Evolutionary conservation across 2,329 filamentous ascomycete species (phyloP).

Genomic region (Aspergillus ustus): DNA sequence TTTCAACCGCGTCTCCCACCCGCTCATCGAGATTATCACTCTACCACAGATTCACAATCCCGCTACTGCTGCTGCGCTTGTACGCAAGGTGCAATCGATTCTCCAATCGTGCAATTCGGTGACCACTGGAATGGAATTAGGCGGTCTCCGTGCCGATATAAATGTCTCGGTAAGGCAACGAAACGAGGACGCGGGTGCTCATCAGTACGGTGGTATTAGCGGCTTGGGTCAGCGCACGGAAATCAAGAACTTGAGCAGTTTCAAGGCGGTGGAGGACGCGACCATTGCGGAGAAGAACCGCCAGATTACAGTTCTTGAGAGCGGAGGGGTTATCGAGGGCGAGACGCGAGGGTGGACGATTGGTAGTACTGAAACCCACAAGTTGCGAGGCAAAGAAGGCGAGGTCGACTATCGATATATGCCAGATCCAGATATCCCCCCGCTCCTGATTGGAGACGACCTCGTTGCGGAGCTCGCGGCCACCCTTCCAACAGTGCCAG

Average conservation of each 20-base stretch:
- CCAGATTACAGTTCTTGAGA: conserved; percentile 79
- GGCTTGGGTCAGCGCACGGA: conserved; percentile 86
- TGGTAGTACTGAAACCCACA: conserved; percentile 78
- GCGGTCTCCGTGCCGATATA: conserved; percentile 88
- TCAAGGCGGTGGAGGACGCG: conserved; percentile 93
- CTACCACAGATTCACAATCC: conserved; percentile 86
- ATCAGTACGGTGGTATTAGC: conserved; percentile 61
- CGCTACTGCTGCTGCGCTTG: conserved; percentile 82
- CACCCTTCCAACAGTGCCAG: conserved; percentile 73
- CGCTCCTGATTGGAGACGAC: conserved; percentile 73
- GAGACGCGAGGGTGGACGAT: conserved; percentile 95
- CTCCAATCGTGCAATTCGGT: conserved; percentile 82
- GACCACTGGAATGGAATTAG: conserved; percentile 89
- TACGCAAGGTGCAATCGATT: conserved; percentile 83
- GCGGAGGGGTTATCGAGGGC: conserved; percentile 74
- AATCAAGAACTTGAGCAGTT: conserved; percentile 95
- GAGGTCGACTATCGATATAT: conserved; percentile 98
- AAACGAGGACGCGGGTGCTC: conserved; percentile 47
- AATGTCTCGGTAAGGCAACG: conserved; percentile 83
- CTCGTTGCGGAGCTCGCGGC: conserved; percentile 67
- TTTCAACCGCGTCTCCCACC: conserved; percentile 89
- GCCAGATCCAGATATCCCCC: conserved; percentile 89
- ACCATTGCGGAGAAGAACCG: conserved; percentile 88
- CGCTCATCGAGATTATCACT: conserved; percentile 94
- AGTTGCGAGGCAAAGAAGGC: conserved; percentile 88